A percentile compares a stretch with the other conserved stretches of the same genome.
These are phyloP conservation scores for Exophiala dermatitidis DNA, from an alignment of 2,329 filamentous ascomycete genomes.

Conservation along the genomic window DNA sequence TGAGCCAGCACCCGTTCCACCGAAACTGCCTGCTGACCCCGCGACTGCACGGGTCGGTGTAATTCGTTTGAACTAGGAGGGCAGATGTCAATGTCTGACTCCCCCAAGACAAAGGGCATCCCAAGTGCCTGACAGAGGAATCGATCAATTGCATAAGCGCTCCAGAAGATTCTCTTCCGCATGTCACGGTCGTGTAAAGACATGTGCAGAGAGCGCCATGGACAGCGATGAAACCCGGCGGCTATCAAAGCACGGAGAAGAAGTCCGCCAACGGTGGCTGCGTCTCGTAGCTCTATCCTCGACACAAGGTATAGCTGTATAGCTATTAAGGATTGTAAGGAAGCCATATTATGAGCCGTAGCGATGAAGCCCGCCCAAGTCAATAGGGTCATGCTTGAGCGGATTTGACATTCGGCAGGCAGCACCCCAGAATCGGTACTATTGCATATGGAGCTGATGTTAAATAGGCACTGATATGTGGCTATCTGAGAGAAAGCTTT, in stretches of 20 bases:
- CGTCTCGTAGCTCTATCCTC: slow-evolving; percentile 51
- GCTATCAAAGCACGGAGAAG: slow-evolving; percentile 52
- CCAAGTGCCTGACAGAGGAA: slow-evolving; percentile 52
- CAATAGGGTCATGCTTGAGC: slow-evolving; percentile 41
- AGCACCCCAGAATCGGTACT: slow-evolving; percentile 33
- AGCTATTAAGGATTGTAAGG: slow-evolving; percentile 46
- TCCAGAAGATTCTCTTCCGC: slow-evolving; percentile 51
- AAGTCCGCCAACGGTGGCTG: slow-evolving; percentile 50
- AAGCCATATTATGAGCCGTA: slow-evolving; percentile 40
- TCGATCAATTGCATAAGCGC: slow-evolving; percentile 50
- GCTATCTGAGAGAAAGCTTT: slow-evolving; percentile 41
- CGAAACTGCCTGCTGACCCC: not conserved
- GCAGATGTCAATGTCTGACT: slow-evolving; percentile 54
- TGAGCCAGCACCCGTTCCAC: not conserved
- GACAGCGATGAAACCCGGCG: slow-evolving; percentile 53
- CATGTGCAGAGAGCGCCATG: slow-evolving; percentile 43
- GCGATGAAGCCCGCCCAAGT: slow-evolving; percentile 44
- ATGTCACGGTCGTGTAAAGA: slow-evolving; percentile 39
- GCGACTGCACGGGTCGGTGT: slow-evolving; percentile 5
- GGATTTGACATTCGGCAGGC: slow-evolving; percentile 41
- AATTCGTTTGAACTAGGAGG: slow-evolving; percentile 11
- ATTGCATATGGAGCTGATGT: slow-evolving; percentile 42
- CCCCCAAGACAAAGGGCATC: slow-evolving; percentile 48
- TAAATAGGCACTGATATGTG: slow-evolving; percentile 49
- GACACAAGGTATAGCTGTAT: slow-evolving; percentile 51